These are phyloP conservation scores for Neckera pumila DNA, from an alignment of 225 moss, liverwort and hornwort species.

Conservation along the genomic window DNA sequence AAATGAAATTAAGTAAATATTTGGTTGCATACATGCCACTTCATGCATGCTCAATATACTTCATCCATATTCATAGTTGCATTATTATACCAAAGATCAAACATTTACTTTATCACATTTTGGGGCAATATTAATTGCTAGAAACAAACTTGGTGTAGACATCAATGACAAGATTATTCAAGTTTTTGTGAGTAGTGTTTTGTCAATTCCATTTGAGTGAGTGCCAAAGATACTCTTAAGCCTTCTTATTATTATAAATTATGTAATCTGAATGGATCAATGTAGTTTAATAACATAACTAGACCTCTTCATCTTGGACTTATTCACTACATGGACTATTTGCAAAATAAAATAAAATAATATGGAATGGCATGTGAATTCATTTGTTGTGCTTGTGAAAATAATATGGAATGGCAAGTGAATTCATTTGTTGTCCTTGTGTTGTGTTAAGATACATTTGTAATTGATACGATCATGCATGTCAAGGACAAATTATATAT, in stretches of 20 bases:
- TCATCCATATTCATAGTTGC: background rate
- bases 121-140: background rate
- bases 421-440: background rate
- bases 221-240: background rate
- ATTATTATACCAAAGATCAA: background rate
- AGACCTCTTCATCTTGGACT: background rate
- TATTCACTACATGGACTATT: background rate
- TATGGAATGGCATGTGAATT: rapidly evolving
- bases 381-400: background rate
- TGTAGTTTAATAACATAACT: background rate
- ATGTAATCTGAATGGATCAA: background rate
- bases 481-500: background rate
- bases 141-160: background rate
- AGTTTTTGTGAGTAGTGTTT: rapidly evolving
- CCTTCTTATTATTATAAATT: background rate
- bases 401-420: rapidly evolving
- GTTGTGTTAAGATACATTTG: rapidly evolving
- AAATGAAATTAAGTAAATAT: background rate
- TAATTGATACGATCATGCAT: background rate
- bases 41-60: background rate
- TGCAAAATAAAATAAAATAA: background rate
- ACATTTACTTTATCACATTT: background rate
- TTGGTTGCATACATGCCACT: background rate
- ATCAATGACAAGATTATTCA: background rate
- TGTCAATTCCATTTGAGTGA: rapidly evolving